Base-by-base conservation (phyloP, 345 rosid species). In the Ailanthus altissimus region DNA sequence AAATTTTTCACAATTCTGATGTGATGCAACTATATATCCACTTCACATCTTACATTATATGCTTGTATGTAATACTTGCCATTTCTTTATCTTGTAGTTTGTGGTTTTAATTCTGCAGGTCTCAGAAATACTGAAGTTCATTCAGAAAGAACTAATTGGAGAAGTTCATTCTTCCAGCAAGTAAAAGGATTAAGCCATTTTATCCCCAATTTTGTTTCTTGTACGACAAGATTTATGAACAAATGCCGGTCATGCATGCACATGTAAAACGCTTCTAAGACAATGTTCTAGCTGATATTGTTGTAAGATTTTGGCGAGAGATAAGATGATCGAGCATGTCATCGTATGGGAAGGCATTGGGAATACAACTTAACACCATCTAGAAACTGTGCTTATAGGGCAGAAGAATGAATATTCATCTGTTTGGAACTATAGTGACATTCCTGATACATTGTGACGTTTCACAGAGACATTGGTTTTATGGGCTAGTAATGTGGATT, bases 131-230 rank as follows among this genome's bases (percentile, higher is more conserved):
- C 51, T 90, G 79, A 80, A 77, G 70, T 56, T 82, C 83, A 92
- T 94, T 77, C 75, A 83, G 84, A 84, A 79, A 74, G 94, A 87
- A 80, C 73, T 90, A 72, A 42, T 12, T 9, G 79, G 77, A 57
- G 59, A 45, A 73, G 71, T 26, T 63, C 72, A n/a, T 32, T 16
- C 36, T 54, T 67, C n/a, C 14, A 67, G 56, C 45, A 66, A 67
- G 20, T 50, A 49, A 75, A 49, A 50, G 13, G 16, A 18, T 26
- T 23, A 21, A 7, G 46, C 47, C 25, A 32, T 64, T 40, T 32
- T 9, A 32, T 40, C 5, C 26, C 49, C 46, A 28, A 20, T 36
- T 64, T 15, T 38, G 49, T 40, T 64, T 64, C 23, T 64, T 15
- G 21, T n/a, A 64, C 38, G 69, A 47, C 56, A 67, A 67, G n/a